These are phyloP conservation scores for Melampsora americana DNA, from an alignment of 1,284 basidiomycete genomes.

Conservation along the genomic window DNA sequence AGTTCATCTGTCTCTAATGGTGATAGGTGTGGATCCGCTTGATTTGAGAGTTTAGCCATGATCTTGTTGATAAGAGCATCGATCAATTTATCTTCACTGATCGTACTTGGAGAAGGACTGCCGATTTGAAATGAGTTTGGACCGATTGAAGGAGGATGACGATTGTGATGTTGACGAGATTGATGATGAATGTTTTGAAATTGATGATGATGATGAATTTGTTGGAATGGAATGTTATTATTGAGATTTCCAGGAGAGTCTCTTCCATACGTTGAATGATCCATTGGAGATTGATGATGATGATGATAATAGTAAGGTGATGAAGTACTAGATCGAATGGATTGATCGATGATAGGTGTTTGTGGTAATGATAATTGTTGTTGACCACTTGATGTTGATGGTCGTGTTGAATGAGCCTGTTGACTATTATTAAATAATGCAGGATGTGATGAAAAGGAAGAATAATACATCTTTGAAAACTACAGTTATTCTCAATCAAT, in stretches of 20 bases:
- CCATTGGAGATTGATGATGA: background rate
- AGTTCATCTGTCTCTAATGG: constrained; percentile 43
- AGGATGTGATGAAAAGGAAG: too few relatives aligned
- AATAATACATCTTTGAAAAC: too few relatives aligned
- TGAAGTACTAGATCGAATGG: too few relatives aligned
- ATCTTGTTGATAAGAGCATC: constrained; percentile 44
- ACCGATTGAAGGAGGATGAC: background rate
- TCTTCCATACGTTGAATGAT: background rate
- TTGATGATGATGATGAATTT: background rate
- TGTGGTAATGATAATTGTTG: too few relatives aligned
- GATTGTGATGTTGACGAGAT: constrained; percentile 9
- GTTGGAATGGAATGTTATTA: too few relatives aligned
- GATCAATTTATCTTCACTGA: constrained; percentile 43
- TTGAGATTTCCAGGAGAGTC: background rate
- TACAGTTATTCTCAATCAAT: too few relatives aligned
- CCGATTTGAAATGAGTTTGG: constrained; percentile 3
- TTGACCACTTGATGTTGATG: too few relatives aligned
- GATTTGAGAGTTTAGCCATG: constrained; percentile 45
- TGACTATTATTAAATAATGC: too few relatives aligned
- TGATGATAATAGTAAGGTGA: too few relatives aligned
- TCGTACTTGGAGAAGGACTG: constrained; percentile 19
- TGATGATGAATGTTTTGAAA: constrained; percentile 2
- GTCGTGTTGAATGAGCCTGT: too few relatives aligned
- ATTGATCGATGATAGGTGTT: too few relatives aligned
- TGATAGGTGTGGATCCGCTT: constrained; percentile 39